These are phyloP conservation scores for Irpex sp. DNA, from an alignment of 1,284 basidiomycete species.

Conservation along the genomic window DNA sequence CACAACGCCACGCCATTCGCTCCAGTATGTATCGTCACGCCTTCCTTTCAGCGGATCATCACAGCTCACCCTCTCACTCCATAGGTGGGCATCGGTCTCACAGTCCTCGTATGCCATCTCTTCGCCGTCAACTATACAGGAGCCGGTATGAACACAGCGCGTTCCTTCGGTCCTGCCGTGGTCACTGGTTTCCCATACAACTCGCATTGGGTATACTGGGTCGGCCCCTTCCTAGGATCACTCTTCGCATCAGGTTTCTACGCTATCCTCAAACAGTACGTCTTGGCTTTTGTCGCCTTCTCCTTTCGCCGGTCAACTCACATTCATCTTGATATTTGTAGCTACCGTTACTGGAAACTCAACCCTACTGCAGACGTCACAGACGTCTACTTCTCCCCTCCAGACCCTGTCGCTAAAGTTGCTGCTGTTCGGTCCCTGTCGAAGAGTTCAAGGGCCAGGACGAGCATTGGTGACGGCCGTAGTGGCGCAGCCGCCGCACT, in stretches of 20 bases:
- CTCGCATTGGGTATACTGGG: slow-evolving; percentile 69
- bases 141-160: slow-evolving; percentile 67
- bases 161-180: slow-evolving; percentile 73
- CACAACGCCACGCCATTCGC: slow-evolving; percentile 70
- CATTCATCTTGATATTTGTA: slow-evolving; percentile 15
- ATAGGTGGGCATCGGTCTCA: slow-evolving; percentile 68
- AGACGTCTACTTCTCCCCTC: slow-evolving; percentile 36
- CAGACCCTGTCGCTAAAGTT: slow-evolving; percentile 27
- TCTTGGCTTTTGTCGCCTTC: slow-evolving; percentile 6
- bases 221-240: slow-evolving; percentile 59
- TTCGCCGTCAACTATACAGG: slow-evolving; percentile 54
- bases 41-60: not conserved
- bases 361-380: slow-evolving; percentile 50
- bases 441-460: not conserved
- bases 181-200: slow-evolving; percentile 52
- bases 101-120: slow-evolving; percentile 65
- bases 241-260: slow-evolving; percentile 59
- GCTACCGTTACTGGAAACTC: slow-evolving; percentile 47
- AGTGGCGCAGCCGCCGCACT: not conserved
- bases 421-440: not conserved
- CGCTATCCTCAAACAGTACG: slow-evolving; percentile 52
- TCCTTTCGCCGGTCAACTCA: not conserved
- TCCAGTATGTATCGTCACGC: slow-evolving; percentile 38
- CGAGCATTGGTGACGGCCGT: not conserved
- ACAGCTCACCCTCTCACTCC: too few species aligned